A percentile compares a stretch with the other conserved stretches of the same genome.
Conservation (phyloP, 768 basidiomycete species). For the Pleurotus ostreatus region DNA sequence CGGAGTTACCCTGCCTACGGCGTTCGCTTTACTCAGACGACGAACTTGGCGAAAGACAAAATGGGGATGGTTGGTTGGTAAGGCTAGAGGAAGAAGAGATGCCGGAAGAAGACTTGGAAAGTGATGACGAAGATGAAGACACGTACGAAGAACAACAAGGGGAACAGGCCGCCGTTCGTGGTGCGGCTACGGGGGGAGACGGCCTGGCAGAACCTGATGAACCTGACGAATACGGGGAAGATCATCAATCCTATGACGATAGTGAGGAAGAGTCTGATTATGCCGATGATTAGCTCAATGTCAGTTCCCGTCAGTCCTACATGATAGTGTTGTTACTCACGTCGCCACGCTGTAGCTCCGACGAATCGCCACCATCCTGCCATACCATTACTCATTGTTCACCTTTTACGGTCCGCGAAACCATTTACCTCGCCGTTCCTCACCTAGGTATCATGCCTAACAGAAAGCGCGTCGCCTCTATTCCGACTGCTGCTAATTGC, state of each 20-base stretch:
- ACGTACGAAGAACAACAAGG: slow-evolving; percentile 15
- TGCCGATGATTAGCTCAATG: no score
- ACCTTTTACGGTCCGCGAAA: no score
- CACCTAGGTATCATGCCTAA: no score
- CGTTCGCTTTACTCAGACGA: slow-evolving; percentile 25
- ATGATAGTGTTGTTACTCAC: no score
- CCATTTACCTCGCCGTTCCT: no score
- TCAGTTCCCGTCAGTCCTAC: no score
- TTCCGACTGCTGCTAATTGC: no score
- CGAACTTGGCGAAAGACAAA: slow-evolving; percentile 21
- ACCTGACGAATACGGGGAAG: background rate
- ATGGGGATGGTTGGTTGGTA: slow-evolving; percentile 5
- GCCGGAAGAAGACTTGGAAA: slow-evolving; percentile 16
- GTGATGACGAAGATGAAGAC: slow-evolving; percentile 22
- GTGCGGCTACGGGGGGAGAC: background rate
- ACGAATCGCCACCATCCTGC: no score
- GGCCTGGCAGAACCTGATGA: background rate
- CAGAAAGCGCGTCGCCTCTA: no score
- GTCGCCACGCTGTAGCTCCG: no score
- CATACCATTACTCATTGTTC: no score
- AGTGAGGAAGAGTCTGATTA: background rate
- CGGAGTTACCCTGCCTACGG: slow-evolving; percentile 12
- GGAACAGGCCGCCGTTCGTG: background rate
- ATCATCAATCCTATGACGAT: background rate
- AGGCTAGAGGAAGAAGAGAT: slow-evolving; percentile 17